Conservation (phyloP, 164 flowering plant genomes). For the Amborella trichopoda region DNA sequence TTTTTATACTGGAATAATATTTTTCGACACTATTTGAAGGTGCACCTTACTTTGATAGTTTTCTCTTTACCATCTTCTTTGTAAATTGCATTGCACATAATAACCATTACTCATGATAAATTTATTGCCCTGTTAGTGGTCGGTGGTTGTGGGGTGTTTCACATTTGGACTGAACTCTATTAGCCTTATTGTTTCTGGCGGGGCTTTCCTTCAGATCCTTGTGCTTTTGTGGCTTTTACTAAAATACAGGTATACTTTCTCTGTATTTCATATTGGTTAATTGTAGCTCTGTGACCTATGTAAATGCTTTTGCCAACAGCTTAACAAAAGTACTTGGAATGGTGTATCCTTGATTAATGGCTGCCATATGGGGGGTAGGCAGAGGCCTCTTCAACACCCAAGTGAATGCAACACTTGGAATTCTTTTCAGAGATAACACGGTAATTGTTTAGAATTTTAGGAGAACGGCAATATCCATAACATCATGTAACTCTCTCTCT, state of each 20-base stretch:
- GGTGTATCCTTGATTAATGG: slow-evolving; percentile 59
- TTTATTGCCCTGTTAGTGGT: too few relatives aligned
- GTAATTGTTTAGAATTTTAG: slow-evolving; percentile 42
- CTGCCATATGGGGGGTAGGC: slow-evolving; percentile 75
- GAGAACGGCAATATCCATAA: too few relatives aligned
- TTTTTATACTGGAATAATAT: too few relatives aligned
- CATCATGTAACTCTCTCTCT: too few relatives aligned
- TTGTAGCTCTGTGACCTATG: too few relatives aligned
- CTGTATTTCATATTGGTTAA: too few relatives aligned
- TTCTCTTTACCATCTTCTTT: too few relatives aligned
- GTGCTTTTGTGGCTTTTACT: slow-evolving; percentile 71
- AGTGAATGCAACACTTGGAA: slow-evolving; percentile 71
- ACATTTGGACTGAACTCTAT: slow-evolving; percentile 72
- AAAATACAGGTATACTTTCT: slow-evolving; percentile 55
- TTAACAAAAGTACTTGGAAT: slow-evolving; percentile 39
- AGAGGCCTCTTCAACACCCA: slow-evolving; percentile 84
- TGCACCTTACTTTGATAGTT: too few relatives aligned
- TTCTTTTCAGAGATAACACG: slow-evolving; percentile 78
- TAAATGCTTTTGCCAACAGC: slow-evolving; percentile 25
- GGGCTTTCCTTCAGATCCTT: slow-evolving; percentile 46
- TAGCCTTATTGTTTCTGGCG: slow-evolving; percentile 59
- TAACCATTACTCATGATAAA: too few relatives aligned
- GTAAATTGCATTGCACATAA: too few relatives aligned
- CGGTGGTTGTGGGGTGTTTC: slow-evolving; percentile 68
- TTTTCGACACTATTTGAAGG: too few relatives aligned